phyloP scores from a whole-genome alignment of 179 eudicot genomes.

The Amaranthus tricolor region DNA sequence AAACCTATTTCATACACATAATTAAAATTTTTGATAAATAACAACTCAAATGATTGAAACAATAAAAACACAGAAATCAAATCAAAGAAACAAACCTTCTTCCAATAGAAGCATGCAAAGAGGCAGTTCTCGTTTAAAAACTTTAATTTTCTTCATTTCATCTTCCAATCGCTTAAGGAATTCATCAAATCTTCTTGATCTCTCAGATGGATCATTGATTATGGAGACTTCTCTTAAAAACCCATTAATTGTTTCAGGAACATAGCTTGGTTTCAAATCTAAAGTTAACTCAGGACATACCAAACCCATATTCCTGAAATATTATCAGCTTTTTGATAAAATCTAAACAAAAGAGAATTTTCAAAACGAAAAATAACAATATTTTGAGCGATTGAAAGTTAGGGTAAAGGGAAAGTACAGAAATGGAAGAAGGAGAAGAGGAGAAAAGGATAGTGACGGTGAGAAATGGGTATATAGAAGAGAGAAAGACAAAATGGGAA shows the following conservation, averaged over 20 bases:
- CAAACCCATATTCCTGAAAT: slow-evolving; percentile 28
- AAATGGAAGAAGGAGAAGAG: neutral
- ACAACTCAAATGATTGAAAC: neutral
- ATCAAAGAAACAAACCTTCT: slow-evolving; percentile 43
- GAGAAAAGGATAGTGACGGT: slow-evolving; percentile 2
- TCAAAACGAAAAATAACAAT: too few species aligned
- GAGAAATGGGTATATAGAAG: neutral
- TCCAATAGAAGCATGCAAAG: slow-evolving; percentile 56
- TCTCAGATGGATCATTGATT: slow-evolving; percentile 38
- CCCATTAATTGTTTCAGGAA: slow-evolving; percentile 34
- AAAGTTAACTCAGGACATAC: slow-evolving; percentile 45
- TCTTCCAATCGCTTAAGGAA: slow-evolving; percentile 44
- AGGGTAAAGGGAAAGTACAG: neutral
- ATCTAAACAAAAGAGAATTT: too few species aligned
- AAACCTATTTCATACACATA: slow-evolving; percentile 15
- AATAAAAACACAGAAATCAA: neutral
- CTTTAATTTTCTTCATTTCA: slow-evolving; percentile 56
- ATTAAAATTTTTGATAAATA: neutral
- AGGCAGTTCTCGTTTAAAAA: slow-evolving; percentile 65
- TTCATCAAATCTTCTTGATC: slow-evolving; percentile 36
- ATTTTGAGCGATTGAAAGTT: neutral
- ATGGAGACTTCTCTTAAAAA: slow-evolving; percentile 40
- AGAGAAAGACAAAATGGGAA: neutral
- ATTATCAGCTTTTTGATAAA: neutral
- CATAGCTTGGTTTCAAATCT: slow-evolving; percentile 32